Evolutionary conservation across 176 grass and related monocot species (phyloP), one percentile per base, ranked within the genome.

Genomic region (Urochloa ruziziensis): DNA sequence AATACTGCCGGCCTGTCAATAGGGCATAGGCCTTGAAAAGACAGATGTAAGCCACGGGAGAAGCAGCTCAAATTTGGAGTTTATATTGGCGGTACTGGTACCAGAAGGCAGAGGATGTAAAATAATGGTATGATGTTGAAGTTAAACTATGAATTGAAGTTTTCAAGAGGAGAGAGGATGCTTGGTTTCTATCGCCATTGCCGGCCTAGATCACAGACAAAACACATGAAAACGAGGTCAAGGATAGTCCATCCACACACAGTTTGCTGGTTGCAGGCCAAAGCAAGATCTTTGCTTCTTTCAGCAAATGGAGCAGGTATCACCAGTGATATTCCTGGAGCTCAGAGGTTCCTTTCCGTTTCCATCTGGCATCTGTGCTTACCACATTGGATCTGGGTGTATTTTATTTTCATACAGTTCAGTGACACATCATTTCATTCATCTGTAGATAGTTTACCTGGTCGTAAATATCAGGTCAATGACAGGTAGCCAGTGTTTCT

Each of bases 181-280:
- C 78, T 83, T 86, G 18, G 88, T 79, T 86, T 90, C 6, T 77
- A 82, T 90, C 73, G 67, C 47, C 65, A 60, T 65, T 39, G 88
- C 79, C 49, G 67, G 74, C 84, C 37, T 58, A 83, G 36, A 80
- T 73, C 40, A 73, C 11, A 43, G 49, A 87, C 30, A 87, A 87
- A n/a, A 75, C 7, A 28, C 35, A 65, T 36, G 30, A 13, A 23
- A 74, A 80, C 49, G 25, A 86, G 52, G 43, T 42, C 28, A 52
- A 62, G 78, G 43, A 71, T 90, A 36, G 2, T 71, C 71, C 7
- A 23, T 29, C 77, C 17, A 19, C 60, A 47, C 70, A 62, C 7
- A 7, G n/a, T 65, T 48, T 66, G 65, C 27, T 78, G 17, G 56
- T 63, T 46, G 67, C 67, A 27, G 53, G 74, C 74, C 61, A 51